Base-by-base conservation (phyloP, 1,139 yeast genomes). In the Nadsonia commutata region DNA sequence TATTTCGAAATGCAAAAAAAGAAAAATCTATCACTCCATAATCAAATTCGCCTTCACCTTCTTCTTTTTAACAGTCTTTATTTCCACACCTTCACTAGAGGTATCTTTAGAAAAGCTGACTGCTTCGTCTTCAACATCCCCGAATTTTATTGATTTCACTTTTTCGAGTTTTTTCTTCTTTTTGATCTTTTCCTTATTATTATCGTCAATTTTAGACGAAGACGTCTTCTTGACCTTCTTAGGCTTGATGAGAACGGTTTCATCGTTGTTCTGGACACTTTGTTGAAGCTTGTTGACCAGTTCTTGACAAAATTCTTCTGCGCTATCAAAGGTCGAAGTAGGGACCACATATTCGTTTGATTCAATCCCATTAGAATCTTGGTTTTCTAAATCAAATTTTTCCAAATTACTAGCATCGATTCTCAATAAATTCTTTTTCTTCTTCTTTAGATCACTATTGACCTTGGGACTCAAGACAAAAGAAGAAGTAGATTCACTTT, bases 181-280 rank as follows among this genome's bases (percentile, higher is more conserved):
- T 46, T 52, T 54, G 20, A 49, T 47, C 51, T 56, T 56, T 42
- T 51, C 51, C 18, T 50, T 42, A 45, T 54, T 54, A 46, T 60
- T 60, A 45, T 58, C 46, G 49, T 13, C 45, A 44, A 16, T 7
- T 48, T 37, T 20, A 43, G 48, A 3, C 42, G 40, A 16, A 39
- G 38, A 20, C 40, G 37, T 20, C 44, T 27, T 33, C 20, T 13
- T 40, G 17, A 39, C 20, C 31, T 38, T 33, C 17, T 38, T 39
- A 20, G 44, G 44, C 18, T 36, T 36, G 19, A 19, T 36, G 5
- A 42, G 39, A 22, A 42, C 38, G 11, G 23, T 16, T 4, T 27
- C 33, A 27, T 27, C 13, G 33, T 27, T 27, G n/a, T 9, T 27
- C n/a, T 11, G n/a, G n/a, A 27, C 33, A 13, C 33, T 27, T 27